Base-by-base conservation (phyloP, 78 protist genomes). In the Mastigamoeba balamuthi region DNA sequence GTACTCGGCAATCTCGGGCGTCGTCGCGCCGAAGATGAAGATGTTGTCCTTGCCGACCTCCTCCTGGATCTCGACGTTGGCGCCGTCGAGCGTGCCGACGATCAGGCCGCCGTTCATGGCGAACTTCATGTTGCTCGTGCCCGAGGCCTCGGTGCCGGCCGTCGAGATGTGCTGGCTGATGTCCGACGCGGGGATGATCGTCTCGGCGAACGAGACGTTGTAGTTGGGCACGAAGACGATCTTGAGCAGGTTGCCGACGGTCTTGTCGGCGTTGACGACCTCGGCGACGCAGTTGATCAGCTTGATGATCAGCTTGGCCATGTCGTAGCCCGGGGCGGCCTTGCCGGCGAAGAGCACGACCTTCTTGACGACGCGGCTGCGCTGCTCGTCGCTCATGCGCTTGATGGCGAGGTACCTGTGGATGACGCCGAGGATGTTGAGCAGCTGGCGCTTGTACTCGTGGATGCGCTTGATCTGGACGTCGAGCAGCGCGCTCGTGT, bases 401-500 rank as follows among this genome's bases (percentile, higher is more conserved):
- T 72, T 76, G 35, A 67, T 76, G 7, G 84, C 30, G 39, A 69
- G 78, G 77, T 81, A 80, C 37, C 78, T 68, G 63, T 80, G 52
- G 66, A 85, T 85, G 27, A 85, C 85, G 25, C 82, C 41, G 35
- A 76, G 10, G 37, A 66, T 65, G 10, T 67, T 25, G 23, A 65
- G 9, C n/a, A 72, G 10, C 25, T 25, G n/a, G n/a, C n/a, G n/a
- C n/a, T n/a, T n/a, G n/a, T n/a, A n/a, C 88, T 95, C 98, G 79
- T 95, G 98, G 71, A 95, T 91, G 72, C 98, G 89, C 92, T 95
- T 95, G 65, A 92, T 90, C 65, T 95, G 98, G 28, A 87, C 74
- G 73, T 95, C 98, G 70, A 92, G 93, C 66, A 95, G 71, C 25
- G 94, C 86, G 64, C 90, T 75, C 43, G 72, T 41, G 68, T 92